Evolutionary conservation across 352 stramenopile genomes (phyloP).

Genomic region (Globisporangium nodosum): DNA sequence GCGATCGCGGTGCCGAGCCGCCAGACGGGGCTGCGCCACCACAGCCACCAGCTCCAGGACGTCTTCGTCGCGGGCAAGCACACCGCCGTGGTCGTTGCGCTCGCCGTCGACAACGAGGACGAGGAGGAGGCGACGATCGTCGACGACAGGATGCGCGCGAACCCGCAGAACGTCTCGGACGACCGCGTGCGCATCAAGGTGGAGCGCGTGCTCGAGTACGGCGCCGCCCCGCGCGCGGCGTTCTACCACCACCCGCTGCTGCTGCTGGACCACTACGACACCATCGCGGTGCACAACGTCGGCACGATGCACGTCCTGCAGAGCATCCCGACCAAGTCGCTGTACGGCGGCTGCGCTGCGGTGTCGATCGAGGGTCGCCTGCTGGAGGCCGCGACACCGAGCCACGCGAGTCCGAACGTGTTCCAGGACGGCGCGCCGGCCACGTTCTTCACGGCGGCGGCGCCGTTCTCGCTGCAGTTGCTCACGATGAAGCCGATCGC

Average conservation of each 20-base stretch:
- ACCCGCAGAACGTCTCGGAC: conserved; percentile 31
- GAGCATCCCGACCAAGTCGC: conserved; percentile 44
- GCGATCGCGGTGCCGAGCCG: conserved; percentile 37
- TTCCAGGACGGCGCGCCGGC: conserved; percentile 11
- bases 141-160: conserved; percentile 12
- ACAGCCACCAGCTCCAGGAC: conserved; percentile 30
- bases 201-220: conserved; percentile 44
- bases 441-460: conserved; percentile 32
- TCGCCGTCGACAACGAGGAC: conserved; percentile 22
- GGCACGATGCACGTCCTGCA: conserved; percentile 50
- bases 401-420: not conserved
- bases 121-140: conserved; percentile 10
- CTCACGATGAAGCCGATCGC: conserved; percentile 50
- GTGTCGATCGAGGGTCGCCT: conserved; percentile 8
- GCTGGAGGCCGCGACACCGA: conserved; percentile 10
- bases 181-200: conserved; percentile 39
- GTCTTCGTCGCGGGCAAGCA: conserved; percentile 60
- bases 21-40: conserved; percentile 16
- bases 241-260: conserved; percentile 70
- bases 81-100: conserved; percentile 38
- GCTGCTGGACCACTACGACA: conserved; percentile 51
- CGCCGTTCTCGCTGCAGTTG: conserved; percentile 41
- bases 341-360: conserved; percentile 31
- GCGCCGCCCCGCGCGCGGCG: conserved; percentile 27
- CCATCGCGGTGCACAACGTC: conserved; percentile 58